phyloP scores from a whole-genome alignment of 2,329 filamentous ascomycete genomes.

The Rhexocercosporidium sp. region DNA sequence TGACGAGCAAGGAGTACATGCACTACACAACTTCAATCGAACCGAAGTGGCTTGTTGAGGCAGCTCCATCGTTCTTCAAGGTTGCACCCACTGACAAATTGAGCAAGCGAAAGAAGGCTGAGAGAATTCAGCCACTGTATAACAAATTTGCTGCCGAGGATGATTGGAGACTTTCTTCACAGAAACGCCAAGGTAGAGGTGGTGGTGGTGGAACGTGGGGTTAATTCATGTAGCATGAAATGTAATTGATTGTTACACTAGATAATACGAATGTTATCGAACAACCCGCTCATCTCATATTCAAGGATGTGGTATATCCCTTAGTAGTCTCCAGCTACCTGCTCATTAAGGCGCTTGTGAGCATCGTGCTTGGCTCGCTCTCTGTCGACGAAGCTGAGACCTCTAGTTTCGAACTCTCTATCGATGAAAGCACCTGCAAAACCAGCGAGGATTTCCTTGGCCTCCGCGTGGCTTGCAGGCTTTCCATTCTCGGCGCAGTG shows the following conservation, averaged over 20 bases:
- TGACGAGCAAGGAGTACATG: constrained; percentile 99
- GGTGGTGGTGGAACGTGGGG: constrained; percentile 96
- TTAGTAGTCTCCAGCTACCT: constrained; percentile 21
- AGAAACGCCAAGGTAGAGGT: constrained; percentile 81
- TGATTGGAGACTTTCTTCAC: constrained; percentile 91
- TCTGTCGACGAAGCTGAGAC: constrained; percentile 19
- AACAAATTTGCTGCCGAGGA: constrained; percentile 92
- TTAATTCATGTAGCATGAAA: constrained; percentile 44
- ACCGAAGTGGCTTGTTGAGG: constrained; percentile 91
- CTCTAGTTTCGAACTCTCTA: constrained; percentile 21
- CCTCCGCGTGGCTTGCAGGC: constrained; percentile 19
- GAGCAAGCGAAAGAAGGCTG: constrained; percentile 90
- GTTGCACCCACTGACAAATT: constrained; percentile 86
- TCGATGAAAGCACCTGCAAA: constrained; percentile 25
- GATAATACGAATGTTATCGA: background rate
- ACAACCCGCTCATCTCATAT: too few species aligned
- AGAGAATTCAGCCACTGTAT: constrained; percentile 93
- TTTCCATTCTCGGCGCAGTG: constrained; percentile 16
- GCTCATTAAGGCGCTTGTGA: constrained; percentile 21
- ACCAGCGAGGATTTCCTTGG: constrained; percentile 24
- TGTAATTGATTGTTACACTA: background rate
- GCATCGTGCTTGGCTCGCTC: constrained; percentile 23
- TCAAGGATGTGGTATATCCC: too few species aligned
- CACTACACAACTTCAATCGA: constrained; percentile 92
- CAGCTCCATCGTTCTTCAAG: constrained; percentile 99